A percentile compares a stretch with the other conserved stretches of the same genome.
These are phyloP conservation scores for Podospora tetraspora DNA, from an alignment of 495 filamentous ascomycete genomes.

Conservation along the genomic window DNA sequence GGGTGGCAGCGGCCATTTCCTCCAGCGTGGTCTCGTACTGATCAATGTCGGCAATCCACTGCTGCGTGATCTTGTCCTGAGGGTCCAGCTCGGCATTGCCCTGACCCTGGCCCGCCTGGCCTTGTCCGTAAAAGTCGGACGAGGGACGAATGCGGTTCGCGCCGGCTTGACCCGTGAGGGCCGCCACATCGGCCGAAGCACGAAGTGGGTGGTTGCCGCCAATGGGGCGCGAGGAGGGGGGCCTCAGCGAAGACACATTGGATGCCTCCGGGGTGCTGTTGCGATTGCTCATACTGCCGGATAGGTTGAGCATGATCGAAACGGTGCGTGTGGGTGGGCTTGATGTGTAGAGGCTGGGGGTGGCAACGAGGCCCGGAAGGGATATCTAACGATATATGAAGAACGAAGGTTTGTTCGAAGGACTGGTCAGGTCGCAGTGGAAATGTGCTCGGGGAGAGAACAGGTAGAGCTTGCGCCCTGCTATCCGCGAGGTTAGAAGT, in stretches of 20 bases:
- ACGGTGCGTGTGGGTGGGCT: constrained; percentile 13
- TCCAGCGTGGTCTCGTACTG: constrained; percentile 96
- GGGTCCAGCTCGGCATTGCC: constrained; percentile 62
- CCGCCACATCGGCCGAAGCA: constrained; percentile 95
- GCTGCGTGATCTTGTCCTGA: constrained; percentile 87
- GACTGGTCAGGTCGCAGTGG: constrained; percentile 2
- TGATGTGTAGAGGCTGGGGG: not conserved
- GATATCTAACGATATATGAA: constrained; percentile 1
- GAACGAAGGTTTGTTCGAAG: constrained; percentile 3
- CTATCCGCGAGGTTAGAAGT: constrained; percentile 22
- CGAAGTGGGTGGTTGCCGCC: constrained; percentile 80
- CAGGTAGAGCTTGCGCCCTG: not conserved
- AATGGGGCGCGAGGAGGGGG: constrained; percentile 77
- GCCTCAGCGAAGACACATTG: constrained; percentile 78
- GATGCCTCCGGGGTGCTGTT: constrained; percentile 93
- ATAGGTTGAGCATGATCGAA: constrained; percentile 52
- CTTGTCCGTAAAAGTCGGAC: constrained; percentile 86
- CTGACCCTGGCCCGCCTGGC: constrained; percentile 58
- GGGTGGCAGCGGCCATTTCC: constrained; percentile 95
- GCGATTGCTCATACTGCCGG: constrained; percentile 76
- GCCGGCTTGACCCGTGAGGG: constrained; percentile 68
- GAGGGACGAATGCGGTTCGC: constrained; percentile 84
- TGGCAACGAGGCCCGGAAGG: not conserved
- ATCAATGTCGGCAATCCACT: constrained; percentile 98
- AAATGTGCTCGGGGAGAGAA: not conserved